A percentile compares a stretch with the other conserved stretches of the same genome.
Conservation (phyloP, 306 rosid species). For the Myrica gale region DNA sequence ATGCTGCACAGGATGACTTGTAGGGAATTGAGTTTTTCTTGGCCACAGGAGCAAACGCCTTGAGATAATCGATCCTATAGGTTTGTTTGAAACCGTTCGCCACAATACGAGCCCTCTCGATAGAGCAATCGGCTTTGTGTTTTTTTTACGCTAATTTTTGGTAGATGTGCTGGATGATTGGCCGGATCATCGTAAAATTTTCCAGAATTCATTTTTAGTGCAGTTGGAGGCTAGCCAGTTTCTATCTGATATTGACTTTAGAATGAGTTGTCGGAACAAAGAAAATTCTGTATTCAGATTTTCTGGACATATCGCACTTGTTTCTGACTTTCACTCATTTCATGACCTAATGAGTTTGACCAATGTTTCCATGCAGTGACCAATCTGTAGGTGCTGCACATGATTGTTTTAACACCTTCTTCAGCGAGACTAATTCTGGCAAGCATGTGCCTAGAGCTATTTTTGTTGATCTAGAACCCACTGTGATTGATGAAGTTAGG, state of each 20-base stretch:
- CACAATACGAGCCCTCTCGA: no score
- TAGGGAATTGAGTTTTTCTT: no score
- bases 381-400: constrained; percentile 33
- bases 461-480: constrained; percentile 74
- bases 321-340: constrained; percentile 5
- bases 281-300: background rate
- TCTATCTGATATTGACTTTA: background rate
- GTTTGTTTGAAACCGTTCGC: no score
- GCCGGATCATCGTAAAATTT: background rate
- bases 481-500: constrained; percentile 66
- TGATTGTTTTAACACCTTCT: constrained; percentile 74
- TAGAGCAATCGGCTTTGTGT: no score
- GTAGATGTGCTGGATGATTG: background rate
- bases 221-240: background rate
- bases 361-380: constrained; percentile 51
- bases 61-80: no score
- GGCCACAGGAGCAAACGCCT: no score
- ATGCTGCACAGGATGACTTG: no score
- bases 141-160: no score
- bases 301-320: background rate
- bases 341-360: constrained; percentile 21
- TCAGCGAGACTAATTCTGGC: constrained; percentile 65
- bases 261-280: background rate
- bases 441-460: constrained; percentile 71
- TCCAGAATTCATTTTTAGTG: background rate